Evolutionary conservation across 805 yeast genomes (phyloP), one percentile per base, ranked within the genome.

Genomic region (Monosporozyma servazzii): DNA sequence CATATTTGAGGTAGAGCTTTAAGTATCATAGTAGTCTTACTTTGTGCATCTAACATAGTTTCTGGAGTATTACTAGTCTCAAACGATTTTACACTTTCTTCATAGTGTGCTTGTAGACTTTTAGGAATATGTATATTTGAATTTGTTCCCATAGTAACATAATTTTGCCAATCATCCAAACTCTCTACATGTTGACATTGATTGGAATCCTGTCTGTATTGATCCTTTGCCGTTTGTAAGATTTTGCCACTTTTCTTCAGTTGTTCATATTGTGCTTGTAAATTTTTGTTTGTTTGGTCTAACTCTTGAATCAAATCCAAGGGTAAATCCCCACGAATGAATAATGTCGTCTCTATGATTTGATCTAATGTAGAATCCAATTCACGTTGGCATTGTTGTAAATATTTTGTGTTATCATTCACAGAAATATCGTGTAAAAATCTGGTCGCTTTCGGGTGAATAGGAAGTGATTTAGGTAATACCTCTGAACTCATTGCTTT

Each of bases 1-100:
- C 81, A 60, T 6, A 85, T 75, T 58, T 78, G 77, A 17, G 51
- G 51, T 31, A 48, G 13, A 20, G 42, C 15, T 33, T 27, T 25
- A 20, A 48, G 42, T 15, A 31, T 10, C 53, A 51, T 7, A 13
- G 37, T 13, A 33, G 37, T 33, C 37, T 33, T 33, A 33, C 7
- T 33, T 17, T 33, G 13, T 15, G 37, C 17, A n/a, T 33, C 37
- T 15, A 33, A 15, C 17, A 33, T 15, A 15, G n/a, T 15, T 3
- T 13, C 37, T 15, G 37, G 37, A 33, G 51, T 47, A 0, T 47
- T 30, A 51, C 59, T 61, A 25, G 44, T 47, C 17, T 55, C 57
- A 48, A 48, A 45, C 3, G 45, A 39, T 3, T 44, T 42, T 25
- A 42, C 13, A 37, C 15, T 13, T 41, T 41, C 44, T n/a, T 41